phyloP scores from a whole-genome alignment of 768 basidiomycete species.

The Pholiota microspora region DNA sequence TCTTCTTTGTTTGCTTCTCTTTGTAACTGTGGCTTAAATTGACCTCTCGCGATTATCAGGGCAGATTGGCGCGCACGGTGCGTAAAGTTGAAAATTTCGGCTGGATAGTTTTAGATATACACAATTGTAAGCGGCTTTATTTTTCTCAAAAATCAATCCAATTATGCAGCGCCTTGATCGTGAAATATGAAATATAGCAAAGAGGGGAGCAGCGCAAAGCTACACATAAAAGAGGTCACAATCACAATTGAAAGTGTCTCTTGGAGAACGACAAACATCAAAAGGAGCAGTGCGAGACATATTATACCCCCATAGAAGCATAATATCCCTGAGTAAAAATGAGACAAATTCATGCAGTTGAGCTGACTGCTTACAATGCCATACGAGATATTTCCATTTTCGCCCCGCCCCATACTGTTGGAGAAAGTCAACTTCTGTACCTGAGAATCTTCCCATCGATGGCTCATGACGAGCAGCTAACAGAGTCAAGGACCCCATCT shows the following conservation, averaged over 20 bases:
- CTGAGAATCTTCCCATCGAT: not conserved
- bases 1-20: too few relatives aligned
- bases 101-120: too few relatives aligned
- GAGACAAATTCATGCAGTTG: too few relatives aligned
- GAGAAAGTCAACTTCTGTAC: not conserved
- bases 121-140: too few relatives aligned
- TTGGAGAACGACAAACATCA: slow-evolving; percentile 7
- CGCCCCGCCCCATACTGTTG: not conserved
- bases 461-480: not conserved
- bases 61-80: too few relatives aligned
- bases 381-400: slow-evolving; percentile 7
- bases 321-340: slow-evolving; percentile 3
- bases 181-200: not conserved
- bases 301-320: slow-evolving; percentile 6
- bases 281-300: slow-evolving; percentile 1
- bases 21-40: too few relatives aligned
- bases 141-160: too few relatives aligned
- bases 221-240: not conserved
- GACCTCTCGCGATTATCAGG: too few relatives aligned
- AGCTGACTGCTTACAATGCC: slow-evolving; percentile 9
- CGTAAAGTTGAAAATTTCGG: too few relatives aligned
- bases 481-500: slow-evolving; percentile 1
- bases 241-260: slow-evolving; percentile 2
- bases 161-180: not conserved
- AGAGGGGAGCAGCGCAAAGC: not conserved